A percentile compares a stretch with the other conserved stretches of the same genome.
phyloP scores from a whole-genome alignment of 164 flowering plant species.

The Saururus chinensis region DNA sequence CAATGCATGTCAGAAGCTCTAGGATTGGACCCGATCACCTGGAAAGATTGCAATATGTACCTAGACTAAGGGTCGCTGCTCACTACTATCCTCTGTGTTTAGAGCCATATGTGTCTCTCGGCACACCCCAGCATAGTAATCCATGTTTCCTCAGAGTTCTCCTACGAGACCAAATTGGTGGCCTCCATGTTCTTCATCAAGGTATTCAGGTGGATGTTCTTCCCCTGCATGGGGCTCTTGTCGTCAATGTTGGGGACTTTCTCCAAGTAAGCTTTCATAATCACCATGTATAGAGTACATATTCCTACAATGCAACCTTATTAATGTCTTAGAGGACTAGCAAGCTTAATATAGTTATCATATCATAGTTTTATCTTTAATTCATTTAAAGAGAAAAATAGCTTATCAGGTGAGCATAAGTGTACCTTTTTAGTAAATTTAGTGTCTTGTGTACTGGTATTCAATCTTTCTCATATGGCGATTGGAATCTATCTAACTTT shows the following conservation, averaged over 20 bases:
- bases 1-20: not conserved
- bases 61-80: not conserved
- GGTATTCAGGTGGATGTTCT: slow-evolving; percentile 14
- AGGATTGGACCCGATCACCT: not conserved
- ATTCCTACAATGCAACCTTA: too few species aligned
- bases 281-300: not conserved
- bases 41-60: not conserved
- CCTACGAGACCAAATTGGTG: slow-evolving; percentile 15
- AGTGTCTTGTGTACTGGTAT: too few species aligned
- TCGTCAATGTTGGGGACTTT: slow-evolving; percentile 16
- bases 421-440: too few species aligned
- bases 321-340: too few species aligned
- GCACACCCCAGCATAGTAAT: slow-evolving; percentile 17
- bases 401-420: too few species aligned
- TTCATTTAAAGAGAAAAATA: too few species aligned
- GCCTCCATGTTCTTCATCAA: slow-evolving; percentile 18
- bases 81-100: slow-evolving; percentile 7
- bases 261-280: slow-evolving; percentile 3
- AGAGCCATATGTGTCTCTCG: slow-evolving; percentile 12
- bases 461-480: too few species aligned
- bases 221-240: slow-evolving; percentile 16
- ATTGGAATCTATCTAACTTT: too few species aligned
- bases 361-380: too few species aligned
- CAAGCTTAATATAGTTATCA: too few species aligned
- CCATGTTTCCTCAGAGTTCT: slow-evolving; percentile 17